Percentiles rank a stretch among this genome's conserved stretches.
Evolutionary conservation across 2,329 filamentous ascomycete species (phyloP).

Genomic region (Colletotrichum tropicale): DNA sequence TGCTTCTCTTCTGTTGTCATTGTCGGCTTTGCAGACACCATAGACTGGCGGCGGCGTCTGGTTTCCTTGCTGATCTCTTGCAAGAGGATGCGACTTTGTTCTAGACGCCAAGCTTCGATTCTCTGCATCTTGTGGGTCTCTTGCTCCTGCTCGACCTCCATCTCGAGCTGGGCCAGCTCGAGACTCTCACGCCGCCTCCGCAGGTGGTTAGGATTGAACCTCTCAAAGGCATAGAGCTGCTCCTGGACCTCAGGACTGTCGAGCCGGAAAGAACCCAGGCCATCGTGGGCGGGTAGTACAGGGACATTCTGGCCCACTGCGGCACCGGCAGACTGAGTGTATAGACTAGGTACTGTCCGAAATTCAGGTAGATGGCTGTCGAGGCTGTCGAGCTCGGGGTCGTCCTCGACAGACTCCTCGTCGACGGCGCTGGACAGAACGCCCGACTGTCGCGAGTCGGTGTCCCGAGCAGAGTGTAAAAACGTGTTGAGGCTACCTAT

Average conservation of each 20-base stretch:
- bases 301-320: constrained; percentile 64
- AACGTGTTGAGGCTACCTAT: constrained; percentile 78
- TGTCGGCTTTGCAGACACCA: constrained; percentile 48
- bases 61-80: constrained; percentile 92
- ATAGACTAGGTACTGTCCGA: constrained; percentile 61
- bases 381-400: constrained; percentile 86
- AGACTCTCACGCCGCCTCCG: constrained; percentile 58
- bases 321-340: constrained; percentile 41
- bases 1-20: constrained; percentile 31
- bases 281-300: constrained; percentile 90
- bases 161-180: constrained; percentile 53
- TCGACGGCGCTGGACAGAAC: constrained; percentile 40
- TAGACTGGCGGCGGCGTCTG: constrained; percentile 67
- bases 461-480: constrained; percentile 62
- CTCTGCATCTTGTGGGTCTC: constrained; percentile 79
- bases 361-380: constrained; percentile 93
- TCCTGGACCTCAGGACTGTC: constrained; percentile 73
- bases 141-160: constrained; percentile 59
- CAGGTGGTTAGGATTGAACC: constrained; percentile 75
- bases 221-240: constrained; percentile 87
- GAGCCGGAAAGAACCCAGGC: constrained; percentile 82
- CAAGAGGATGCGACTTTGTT: constrained; percentile 84
- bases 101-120: constrained; percentile 90
- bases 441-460: constrained; percentile 44
- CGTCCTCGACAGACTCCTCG: constrained; percentile 58